A percentile compares a stretch with the other conserved stretches of the same genome.
phyloP scores from a whole-genome alignment of 768 basidiomycete genomes.

The Suillus fuscotomentosus region DNA sequence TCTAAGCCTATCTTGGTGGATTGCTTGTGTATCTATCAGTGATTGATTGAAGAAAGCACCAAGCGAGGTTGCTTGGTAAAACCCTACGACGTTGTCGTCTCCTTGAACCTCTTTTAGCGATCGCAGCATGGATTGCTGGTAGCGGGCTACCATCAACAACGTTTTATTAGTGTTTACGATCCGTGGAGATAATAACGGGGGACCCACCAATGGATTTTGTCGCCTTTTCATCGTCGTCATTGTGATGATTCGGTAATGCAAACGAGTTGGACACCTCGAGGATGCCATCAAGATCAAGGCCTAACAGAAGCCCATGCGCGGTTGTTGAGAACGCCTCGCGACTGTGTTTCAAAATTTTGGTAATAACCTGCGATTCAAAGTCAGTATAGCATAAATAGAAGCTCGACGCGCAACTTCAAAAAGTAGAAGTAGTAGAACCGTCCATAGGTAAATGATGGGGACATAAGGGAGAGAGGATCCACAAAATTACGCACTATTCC shows the following conservation, averaged over 20 bases:
- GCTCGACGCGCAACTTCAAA: not conserved
- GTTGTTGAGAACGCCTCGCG: slow-evolving; percentile 72
- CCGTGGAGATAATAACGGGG: slow-evolving; percentile 5
- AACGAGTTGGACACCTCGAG: slow-evolving; percentile 93
- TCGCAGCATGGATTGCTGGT: slow-evolving; percentile 82
- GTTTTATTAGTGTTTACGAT: slow-evolving; percentile 9
- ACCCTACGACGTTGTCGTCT: slow-evolving; percentile 90
- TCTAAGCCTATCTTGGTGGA: slow-evolving; percentile 81
- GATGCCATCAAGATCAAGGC: slow-evolving; percentile 87
- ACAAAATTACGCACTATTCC: slow-evolving; percentile 62
- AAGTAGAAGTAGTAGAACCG: not conserved
- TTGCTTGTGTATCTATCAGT: slow-evolving; percentile 77
- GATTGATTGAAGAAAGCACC: slow-evolving; percentile 85
- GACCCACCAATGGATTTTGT: slow-evolving; percentile 68
- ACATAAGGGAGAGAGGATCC: slow-evolving; percentile 5
- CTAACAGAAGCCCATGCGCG: slow-evolving; percentile 83
- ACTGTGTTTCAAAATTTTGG: slow-evolving; percentile 92
- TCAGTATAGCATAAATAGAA: slow-evolving; percentile 13
- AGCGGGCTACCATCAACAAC: slow-evolving; percentile 53
- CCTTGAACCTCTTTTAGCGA: slow-evolving; percentile 88
- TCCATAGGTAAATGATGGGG: not conserved
- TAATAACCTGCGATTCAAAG: slow-evolving; percentile 64
- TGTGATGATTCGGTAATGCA: slow-evolving; percentile 69
- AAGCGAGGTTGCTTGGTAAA: slow-evolving; percentile 87
- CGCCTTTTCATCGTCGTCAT: slow-evolving; percentile 83